phyloP scores from a whole-genome alignment of 306 rosid species.

The Senna siamea region DNA sequence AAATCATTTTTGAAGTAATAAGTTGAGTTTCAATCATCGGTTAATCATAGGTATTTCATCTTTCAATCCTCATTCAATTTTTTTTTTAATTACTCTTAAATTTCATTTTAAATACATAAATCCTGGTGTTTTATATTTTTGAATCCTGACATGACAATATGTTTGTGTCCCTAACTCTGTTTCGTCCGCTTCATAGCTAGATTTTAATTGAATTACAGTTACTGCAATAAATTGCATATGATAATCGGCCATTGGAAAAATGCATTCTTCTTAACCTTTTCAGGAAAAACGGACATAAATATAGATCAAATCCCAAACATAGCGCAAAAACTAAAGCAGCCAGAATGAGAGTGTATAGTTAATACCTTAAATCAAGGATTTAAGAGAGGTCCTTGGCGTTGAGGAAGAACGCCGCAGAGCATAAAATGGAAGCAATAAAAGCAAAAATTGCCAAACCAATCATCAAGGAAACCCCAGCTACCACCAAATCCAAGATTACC shows the following conservation, averaged over 20 bases:
- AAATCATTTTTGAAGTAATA: not conserved
- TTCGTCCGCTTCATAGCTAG: not conserved
- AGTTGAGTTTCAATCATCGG: not conserved
- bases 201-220: not conserved
- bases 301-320: not conserved
- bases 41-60: not conserved
- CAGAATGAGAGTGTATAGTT: not conserved
- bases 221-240: not conserved
- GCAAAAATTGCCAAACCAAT: constrained; percentile 58
- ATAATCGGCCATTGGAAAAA: not conserved
- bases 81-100: not conserved
- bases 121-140: not conserved
- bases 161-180: not conserved
- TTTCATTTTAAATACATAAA: not conserved
- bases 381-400: constrained; percentile 55
- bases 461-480: constrained; percentile 68
- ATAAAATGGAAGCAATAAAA: constrained; percentile 66
- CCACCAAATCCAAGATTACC: constrained; percentile 60
- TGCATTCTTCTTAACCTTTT: not conserved
- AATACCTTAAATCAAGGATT: constrained; percentile 25
- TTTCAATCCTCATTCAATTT: not conserved
- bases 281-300: not conserved
- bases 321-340: no score
- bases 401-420: constrained; percentile 65
- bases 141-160: not conserved